Evolutionary conservation across 2,329 filamentous ascomycete genomes (phyloP), one percentile per base, ranked within the genome.

Genomic region (Clarireedia homoeocarpa): DNA sequence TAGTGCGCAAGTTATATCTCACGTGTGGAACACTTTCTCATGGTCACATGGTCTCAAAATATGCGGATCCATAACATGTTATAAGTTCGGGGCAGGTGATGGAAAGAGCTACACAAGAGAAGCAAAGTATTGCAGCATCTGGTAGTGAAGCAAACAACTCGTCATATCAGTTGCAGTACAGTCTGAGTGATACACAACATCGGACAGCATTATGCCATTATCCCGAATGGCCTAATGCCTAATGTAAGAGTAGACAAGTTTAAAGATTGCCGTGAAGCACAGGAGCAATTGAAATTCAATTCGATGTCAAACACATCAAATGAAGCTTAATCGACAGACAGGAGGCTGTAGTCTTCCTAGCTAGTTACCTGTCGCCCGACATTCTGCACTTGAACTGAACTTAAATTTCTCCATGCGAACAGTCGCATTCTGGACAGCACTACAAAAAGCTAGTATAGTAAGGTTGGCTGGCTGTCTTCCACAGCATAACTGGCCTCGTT

Each of bases 401-500:
- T 34, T 4, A 12, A 12, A 34, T 34, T 34, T 12, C 12, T 34
- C 30, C 30, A 34, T 34, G 30, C 30, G 9, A 34, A 12, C 30
- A 9, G 30, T 34, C 30, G 5, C 4, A 42, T 42, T 42, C 39
- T 20, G 30, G 30, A 34, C 30, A 34, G 30, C 30, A 34, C 36
- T 20, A 24, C 36, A 48, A 49, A 6, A 36, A 50, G 23, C 42
- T 20, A 36, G 26, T 47, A 36, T 48, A 20, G 20, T 20, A n/a
- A 20, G 20, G 6, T 20, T 20, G 39, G 9, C 14, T 42, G 14
- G 39, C 39, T 42, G n/a, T 20, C 39, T 42, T 42, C 34, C 52
- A 50, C 45, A 55, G 17, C 46, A 50, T 50, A n/a, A 36, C 39
- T 44, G 17, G 17, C 20, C 52, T 40, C 52, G 17, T 50, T 17